phyloP scores from a whole-genome alignment of 345 rosid species.

The Populus simonii region DNA sequence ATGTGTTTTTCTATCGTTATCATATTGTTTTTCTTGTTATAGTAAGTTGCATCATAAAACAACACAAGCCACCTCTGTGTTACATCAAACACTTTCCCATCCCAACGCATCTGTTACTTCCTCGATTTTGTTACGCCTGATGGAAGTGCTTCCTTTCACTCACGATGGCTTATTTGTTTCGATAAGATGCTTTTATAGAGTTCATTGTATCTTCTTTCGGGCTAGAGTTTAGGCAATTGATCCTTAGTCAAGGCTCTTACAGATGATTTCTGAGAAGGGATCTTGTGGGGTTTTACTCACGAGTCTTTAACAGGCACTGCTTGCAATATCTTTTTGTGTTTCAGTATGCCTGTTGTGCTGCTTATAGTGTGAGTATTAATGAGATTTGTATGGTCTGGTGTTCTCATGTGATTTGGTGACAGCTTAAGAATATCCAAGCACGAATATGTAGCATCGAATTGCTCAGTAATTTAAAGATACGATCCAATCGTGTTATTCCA shows the following conservation, averaged over 20 bases:
- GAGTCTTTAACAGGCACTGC: constrained; percentile 5
- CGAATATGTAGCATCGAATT: background rate
- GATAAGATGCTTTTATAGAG: background rate
- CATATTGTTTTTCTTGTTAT: constrained; percentile 2
- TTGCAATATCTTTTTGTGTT: background rate
- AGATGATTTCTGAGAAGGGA: background rate
- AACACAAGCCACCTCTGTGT: constrained; percentile 1
- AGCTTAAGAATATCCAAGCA: background rate
- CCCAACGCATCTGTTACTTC: background rate
- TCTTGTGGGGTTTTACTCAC: background rate
- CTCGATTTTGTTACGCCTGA: background rate
- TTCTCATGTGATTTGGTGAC: background rate
- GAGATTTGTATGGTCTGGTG: background rate
- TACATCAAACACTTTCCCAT: constrained; percentile 3
- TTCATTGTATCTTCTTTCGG: background rate
- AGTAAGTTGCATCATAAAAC: background rate
- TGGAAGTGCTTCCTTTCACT: background rate
- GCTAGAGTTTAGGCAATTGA: background rate
- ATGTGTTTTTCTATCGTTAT: background rate
- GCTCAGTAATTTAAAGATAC: constrained; percentile 3
- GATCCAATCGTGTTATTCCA: constrained; percentile 25
- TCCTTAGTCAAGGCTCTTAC: background rate
- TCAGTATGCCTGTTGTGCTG: background rate
- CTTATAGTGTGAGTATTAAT: background rate
- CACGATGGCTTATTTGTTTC: background rate